Evolutionary conservation across 140 eudicot species (phyloP), one percentile per base, ranked within the genome.

Genomic region (Oenanthe javanica): DNA sequence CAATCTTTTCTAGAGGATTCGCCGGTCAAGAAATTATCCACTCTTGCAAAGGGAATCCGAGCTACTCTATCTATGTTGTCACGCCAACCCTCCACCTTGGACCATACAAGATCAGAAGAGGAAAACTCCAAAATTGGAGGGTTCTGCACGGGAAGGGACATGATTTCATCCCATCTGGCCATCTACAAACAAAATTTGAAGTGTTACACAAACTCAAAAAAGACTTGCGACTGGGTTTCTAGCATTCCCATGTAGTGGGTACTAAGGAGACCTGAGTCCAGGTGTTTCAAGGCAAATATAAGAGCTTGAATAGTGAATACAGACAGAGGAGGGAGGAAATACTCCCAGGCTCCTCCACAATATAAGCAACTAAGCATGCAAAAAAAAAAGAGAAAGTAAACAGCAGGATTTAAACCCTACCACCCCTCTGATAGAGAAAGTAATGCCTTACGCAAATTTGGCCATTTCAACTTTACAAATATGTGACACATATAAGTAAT

Each of bases 131-230:
- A 83, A 38, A 83, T 85, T 72, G 98, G 92, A 81, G 97, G 98
- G 85, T 82, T 94, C 85, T 94, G 98, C 74, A 94, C 96, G 19
- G 98, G 98, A 16, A 94, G 96, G 46, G 98, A 90, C 59, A 94
- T 77, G 52, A 92, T 94, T 77, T 86, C 89, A 83, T 94, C 98
- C 97, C 97, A 94, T 83, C 98, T 86, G 25, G 98, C 96, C 98
- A 94, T 94, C 96, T 87, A 59, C 63, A 66, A 45, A 25, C 15
- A 50, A 27, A 75, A n/a, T 1, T 14, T 19, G 8, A 40, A 43
- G 1, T 19, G 46, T 48, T 23, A 48, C 11, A 15, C 45, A 11
- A 25, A 25, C 14, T 25, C 9, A 25, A 23, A 18, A 12, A 49
- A 54, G 36, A 11, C n/a, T 49, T 72, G 13, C 12, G 2, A 0